Evolutionary conservation across 1,284 basidiomycete genomes (phyloP).

Genomic region (Phaffia rhodozyma): DNA sequence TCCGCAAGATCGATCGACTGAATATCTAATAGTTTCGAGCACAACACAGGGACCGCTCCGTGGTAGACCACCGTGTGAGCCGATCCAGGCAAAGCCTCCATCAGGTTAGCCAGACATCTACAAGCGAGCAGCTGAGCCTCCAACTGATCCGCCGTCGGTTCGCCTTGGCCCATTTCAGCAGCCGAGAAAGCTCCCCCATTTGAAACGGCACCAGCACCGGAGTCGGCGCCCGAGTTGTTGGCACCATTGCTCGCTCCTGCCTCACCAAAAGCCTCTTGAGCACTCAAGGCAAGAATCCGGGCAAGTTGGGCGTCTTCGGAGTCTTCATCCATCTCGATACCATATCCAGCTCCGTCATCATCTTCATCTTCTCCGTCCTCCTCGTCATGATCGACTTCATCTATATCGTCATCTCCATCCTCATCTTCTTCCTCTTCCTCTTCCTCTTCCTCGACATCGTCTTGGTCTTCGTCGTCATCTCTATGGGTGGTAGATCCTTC

Average conservation of each 20-base stretch:
- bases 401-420: slow-evolving; percentile 27
- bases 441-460: slow-evolving; percentile 20
- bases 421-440: slow-evolving; percentile 38
- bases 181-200: slow-evolving; percentile 32
- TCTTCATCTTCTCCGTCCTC: slow-evolving; percentile 45
- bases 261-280: slow-evolving; percentile 23
- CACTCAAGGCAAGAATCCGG: slow-evolving; percentile 53
- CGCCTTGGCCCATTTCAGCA: slow-evolving; percentile 47
- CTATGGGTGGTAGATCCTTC: neutral
- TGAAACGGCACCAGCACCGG: slow-evolving; percentile 39
- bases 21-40: slow-evolving; percentile 89
- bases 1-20: slow-evolving; percentile 93
- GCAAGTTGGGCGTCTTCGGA: slow-evolving; percentile 77
- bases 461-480: slow-evolving; percentile 17
- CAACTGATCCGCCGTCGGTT: slow-evolving; percentile 42
- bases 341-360: slow-evolving; percentile 8
- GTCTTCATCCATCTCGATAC: slow-evolving; percentile 29
- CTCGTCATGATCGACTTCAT: slow-evolving; percentile 27
- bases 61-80: slow-evolving; percentile 90
- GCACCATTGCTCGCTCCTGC: slow-evolving; percentile 19
- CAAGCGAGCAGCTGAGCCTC: slow-evolving; percentile 88
- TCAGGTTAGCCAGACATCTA: slow-evolving; percentile 84
- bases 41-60: slow-evolving; percentile 85
- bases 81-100: slow-evolving; percentile 89
- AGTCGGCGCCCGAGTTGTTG: slow-evolving; percentile 14